Conservation (phyloP, 2,329 filamentous ascomycete species). For the Fusarium equiseti region DNA sequence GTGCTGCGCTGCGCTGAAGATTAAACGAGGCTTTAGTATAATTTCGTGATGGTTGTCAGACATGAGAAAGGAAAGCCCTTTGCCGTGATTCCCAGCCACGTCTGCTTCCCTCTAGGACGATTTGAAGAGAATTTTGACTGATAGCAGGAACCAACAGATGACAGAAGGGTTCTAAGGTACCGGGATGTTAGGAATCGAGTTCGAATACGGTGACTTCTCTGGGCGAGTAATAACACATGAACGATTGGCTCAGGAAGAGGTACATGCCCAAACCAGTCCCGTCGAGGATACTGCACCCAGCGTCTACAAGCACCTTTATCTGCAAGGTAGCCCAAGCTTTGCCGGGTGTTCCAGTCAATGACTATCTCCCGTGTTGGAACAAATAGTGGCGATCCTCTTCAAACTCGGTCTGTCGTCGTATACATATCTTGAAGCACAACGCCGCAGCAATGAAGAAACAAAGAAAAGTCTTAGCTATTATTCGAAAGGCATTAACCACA, state of each 20-base stretch:
- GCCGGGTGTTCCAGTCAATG: constrained; percentile 21
- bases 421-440: constrained; percentile 40
- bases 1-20: constrained; percentile 54
- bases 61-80: constrained; percentile 45
- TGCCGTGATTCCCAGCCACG: constrained; percentile 41
- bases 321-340: constrained; percentile 7
- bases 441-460: constrained; percentile 48
- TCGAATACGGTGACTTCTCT: constrained; percentile 20
- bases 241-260: not conserved
- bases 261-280: constrained; percentile 14
- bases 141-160: constrained; percentile 28
- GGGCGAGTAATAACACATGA: constrained; percentile 10
- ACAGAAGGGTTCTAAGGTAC: constrained; percentile 43
- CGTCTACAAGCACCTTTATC: constrained; percentile 8
- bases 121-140: constrained; percentile 40
- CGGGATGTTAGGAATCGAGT: constrained; percentile 33
- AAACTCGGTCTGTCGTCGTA: constrained; percentile 32
- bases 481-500: constrained; percentile 71
- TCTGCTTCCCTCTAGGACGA: constrained; percentile 34
- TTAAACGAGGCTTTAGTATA: constrained; percentile 53
- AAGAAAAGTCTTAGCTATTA: constrained; percentile 48
- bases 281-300: constrained; percentile 9
- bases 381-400: constrained; percentile 19
- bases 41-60: constrained; percentile 54
- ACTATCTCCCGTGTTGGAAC: constrained; percentile 10